Evolutionary conservation across 306 rosid genomes (phyloP).

Genomic region (Canavalia gladiata): DNA sequence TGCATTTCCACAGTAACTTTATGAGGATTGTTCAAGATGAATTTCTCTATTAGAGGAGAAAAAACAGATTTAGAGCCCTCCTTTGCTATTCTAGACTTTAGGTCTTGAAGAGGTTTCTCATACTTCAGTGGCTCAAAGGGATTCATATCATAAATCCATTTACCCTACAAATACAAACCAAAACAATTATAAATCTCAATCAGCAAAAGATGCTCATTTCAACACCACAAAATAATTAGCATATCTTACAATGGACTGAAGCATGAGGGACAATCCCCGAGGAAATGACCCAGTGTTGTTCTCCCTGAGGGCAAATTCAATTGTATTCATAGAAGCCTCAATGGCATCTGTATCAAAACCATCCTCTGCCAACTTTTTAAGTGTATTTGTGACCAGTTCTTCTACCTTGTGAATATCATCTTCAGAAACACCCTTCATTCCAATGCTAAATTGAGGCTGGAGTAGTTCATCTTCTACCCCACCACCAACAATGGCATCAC

Average conservation of each 20-base stretch:
- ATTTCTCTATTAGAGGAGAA: slow-evolving; percentile 90
- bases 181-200: slow-evolving; percentile 39
- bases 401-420: slow-evolving; percentile 87
- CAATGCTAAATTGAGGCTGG: slow-evolving; percentile 96
- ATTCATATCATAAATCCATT: slow-evolving; percentile 98
- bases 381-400: slow-evolving; percentile 71
- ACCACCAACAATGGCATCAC: slow-evolving; percentile 97
- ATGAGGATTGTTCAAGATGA: slow-evolving; percentile 86
- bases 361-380: slow-evolving; percentile 79
- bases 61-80: slow-evolving; percentile 93
- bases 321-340: slow-evolving; percentile 99
- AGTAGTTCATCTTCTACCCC: slow-evolving; percentile 98
- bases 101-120: slow-evolving; percentile 87
- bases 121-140: slow-evolving; percentile 95
- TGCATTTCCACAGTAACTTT: slow-evolving; percentile 94
- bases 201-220: slow-evolving; percentile 22
- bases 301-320: slow-evolving; percentile 97
- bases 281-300: slow-evolving; percentile 98
- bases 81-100: slow-evolving; percentile 83
- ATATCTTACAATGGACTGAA: slow-evolving; percentile 86
- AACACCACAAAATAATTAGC: slow-evolving; percentile 30
- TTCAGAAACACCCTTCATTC: slow-evolving; percentile 91
- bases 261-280: slow-evolving; percentile 96
- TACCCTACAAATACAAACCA: slow-evolving; percentile 68
- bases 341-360: slow-evolving; percentile 91